phyloP scores from a whole-genome alignment of 805 yeast genomes.

The Barnettozyma sucrosica region DNA sequence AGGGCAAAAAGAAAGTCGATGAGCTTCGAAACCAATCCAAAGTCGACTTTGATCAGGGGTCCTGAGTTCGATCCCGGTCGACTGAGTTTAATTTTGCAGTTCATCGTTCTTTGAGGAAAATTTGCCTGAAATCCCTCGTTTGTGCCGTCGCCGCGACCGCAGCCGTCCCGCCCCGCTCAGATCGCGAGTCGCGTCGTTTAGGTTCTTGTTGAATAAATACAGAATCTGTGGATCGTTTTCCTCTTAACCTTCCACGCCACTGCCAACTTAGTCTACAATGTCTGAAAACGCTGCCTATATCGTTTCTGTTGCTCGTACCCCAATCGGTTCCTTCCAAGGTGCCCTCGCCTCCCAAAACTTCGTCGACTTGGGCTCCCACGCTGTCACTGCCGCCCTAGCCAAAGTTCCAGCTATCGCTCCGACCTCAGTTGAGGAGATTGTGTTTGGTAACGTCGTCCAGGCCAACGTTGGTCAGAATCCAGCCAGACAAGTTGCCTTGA shows the following conservation, averaged over 20 bases:
- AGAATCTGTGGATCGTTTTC: not conserved
- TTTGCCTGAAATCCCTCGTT: not conserved
- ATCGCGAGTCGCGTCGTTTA: not conserved
- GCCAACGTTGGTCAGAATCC: conserved; percentile 97
- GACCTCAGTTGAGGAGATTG: conserved; percentile 77
- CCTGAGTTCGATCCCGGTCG: not conserved
- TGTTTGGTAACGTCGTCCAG: conserved; percentile 87
- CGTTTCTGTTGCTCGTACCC: conserved; percentile 90
- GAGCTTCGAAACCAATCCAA: not conserved
- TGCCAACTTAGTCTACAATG: not conserved
- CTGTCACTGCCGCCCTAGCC: conserved; percentile 82
- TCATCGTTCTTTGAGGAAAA: too few relatives aligned
- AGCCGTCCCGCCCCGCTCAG: too few relatives aligned
- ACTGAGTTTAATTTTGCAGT: too few relatives aligned
- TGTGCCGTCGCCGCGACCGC: too few relatives aligned
- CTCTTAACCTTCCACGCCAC: not conserved
- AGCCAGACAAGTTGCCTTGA: conserved; percentile 93
- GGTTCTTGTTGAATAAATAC: not conserved
- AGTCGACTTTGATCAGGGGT: not conserved
- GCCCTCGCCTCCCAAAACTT: conserved; percentile 65
- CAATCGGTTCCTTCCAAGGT: conserved; percentile 94
- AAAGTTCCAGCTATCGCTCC: conserved; percentile 79
- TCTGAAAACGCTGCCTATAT: conserved; percentile 57
- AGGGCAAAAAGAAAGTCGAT: not conserved
- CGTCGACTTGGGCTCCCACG: conserved; percentile 86